Conservation (phyloP, 2,329 filamentous ascomycete species). For the Microsporum ferrugineum region DNA sequence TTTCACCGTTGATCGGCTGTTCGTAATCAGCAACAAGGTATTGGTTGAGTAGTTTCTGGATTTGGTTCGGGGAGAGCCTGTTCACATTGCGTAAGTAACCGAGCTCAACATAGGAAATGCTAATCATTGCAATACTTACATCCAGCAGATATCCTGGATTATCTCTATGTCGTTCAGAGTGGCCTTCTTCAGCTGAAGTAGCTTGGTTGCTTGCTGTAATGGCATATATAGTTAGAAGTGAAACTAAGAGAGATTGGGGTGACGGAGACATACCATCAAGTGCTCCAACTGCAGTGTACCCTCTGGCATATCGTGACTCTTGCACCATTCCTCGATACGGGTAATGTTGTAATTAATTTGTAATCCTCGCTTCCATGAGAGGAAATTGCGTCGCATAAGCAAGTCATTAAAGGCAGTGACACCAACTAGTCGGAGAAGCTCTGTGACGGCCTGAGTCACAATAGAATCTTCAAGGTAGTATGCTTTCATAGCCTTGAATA, state of each 20-base stretch:
- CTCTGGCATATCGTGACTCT: slow-evolving; percentile 99
- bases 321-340: slow-evolving; percentile 98
- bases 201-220: slow-evolving; percentile 81
- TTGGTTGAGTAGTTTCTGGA: slow-evolving; percentile 96
- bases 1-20: slow-evolving; percentile 97
- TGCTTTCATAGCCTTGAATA: slow-evolving; percentile 97
- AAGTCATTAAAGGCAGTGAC: slow-evolving; percentile 98
- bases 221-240: slow-evolving; percentile 7
- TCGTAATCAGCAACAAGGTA: slow-evolving; percentile 98
- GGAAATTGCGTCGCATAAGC: slow-evolving; percentile 93
- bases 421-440: slow-evolving; percentile 82
- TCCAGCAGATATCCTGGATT: slow-evolving; percentile 99
- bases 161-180: slow-evolving; percentile 99
- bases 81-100: slow-evolving; percentile 5
- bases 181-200: slow-evolving; percentile 96
- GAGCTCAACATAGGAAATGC: not conserved
- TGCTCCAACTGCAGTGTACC: slow-evolving; percentile 95
- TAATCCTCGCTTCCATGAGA: slow-evolving; percentile 96
- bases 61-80: slow-evolving; percentile 94
- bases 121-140: slow-evolving; percentile 50
- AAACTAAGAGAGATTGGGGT: slow-evolving; percentile 8
- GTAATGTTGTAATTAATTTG: slow-evolving; percentile 99
- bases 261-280: slow-evolving; percentile 59
- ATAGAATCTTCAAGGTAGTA: slow-evolving; percentile 96
- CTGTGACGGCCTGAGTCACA: slow-evolving; percentile 88